Percentiles rank a stretch among this genome's conserved stretches.
These are phyloP conservation scores for Calonectria pseudoreteaudii DNA, from an alignment of 2,329 filamentous ascomycete species.

Conservation along the genomic window DNA sequence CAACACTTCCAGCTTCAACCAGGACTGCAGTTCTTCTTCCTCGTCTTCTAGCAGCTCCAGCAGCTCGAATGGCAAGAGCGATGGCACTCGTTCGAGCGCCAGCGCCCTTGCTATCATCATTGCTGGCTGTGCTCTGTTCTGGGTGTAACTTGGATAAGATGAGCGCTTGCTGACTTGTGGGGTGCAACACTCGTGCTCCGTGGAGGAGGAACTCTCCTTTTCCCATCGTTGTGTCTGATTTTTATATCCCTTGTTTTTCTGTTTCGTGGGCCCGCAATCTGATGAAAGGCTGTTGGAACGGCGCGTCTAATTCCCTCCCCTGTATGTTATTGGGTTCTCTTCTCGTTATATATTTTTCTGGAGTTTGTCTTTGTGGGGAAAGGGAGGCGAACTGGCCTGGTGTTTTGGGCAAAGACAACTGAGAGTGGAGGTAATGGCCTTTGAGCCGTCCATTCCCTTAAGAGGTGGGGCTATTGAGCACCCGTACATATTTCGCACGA, in stretches of 20 bases:
- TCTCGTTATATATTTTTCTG: conserved; percentile 40
- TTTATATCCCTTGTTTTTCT: conserved; percentile 34
- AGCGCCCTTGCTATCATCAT: conserved; percentile 54
- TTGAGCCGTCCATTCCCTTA: conserved; percentile 35
- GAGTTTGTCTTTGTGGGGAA: conserved; percentile 25
- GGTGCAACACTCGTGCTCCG: not conserved
- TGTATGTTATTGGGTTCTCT: conserved; percentile 39
- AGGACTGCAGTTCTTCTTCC: conserved; percentile 48
- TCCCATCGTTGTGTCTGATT: conserved; percentile 16
- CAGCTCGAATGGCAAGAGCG: conserved; percentile 50
- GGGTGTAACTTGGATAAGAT: conserved; percentile 43
- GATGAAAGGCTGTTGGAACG: conserved; percentile 33
- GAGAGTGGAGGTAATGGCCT: conserved; percentile 36
- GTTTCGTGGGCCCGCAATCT: conserved; percentile 33
- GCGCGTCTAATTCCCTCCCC: conserved; percentile 30
- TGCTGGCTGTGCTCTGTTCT: conserved; percentile 50
- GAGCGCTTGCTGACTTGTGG: not conserved
- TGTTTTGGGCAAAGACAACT: conserved; percentile 17
- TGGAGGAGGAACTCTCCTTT: conserved; percentile 11
- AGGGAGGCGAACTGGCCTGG: conserved; percentile 27
- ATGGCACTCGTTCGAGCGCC: conserved; percentile 46
- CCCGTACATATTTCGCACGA: not conserved
- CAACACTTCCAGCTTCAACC: conserved; percentile 53
- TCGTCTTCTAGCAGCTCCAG: conserved; percentile 13
- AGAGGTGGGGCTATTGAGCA: conserved; percentile 9